These are phyloP conservation scores for Crucihimalaya himalaica DNA, from an alignment of 345 rosid species.

Conservation along the genomic window DNA sequence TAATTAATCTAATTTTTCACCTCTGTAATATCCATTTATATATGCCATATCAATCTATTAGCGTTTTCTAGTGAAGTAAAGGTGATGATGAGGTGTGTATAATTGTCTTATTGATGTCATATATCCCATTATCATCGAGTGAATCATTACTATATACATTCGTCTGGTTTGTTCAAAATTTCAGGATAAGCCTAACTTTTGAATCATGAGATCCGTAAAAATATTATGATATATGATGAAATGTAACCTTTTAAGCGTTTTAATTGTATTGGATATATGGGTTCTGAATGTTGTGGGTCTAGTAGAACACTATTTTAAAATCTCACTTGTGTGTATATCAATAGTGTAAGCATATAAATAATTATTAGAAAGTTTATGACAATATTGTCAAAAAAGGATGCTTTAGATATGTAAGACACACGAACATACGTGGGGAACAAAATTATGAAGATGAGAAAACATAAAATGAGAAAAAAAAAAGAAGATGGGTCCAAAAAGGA, in stretches of 20 bases:
- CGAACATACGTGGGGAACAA: constrained; percentile 39
- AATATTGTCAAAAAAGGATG: constrained; percentile 27
- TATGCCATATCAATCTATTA: constrained; percentile 24
- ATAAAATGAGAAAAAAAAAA: constrained; percentile 27
- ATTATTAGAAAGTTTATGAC: neutral
- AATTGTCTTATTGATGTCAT: neutral
- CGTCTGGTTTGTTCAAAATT: constrained; percentile 21
- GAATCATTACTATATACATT: neutral
- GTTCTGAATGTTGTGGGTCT: constrained; percentile 14
- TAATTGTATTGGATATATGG: neutral
- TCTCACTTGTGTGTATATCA: neutral
- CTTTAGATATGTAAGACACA: constrained; percentile 21
- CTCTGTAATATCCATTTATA: constrained; percentile 22
- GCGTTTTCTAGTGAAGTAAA: constrained; percentile 30
- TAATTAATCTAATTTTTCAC: constrained; percentile 41
- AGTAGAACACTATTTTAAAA: neutral
- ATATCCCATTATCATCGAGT: neutral
- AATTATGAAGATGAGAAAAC: constrained; percentile 35
- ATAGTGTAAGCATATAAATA: neutral
- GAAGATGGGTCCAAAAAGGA: constrained; percentile 44
- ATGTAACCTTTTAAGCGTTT: constrained; percentile 25
- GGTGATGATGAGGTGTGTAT: neutral
- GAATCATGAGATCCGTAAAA: constrained; percentile 11
- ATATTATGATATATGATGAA: constrained; percentile 25
- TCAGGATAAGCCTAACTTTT: constrained; percentile 15